Conservation (phyloP, 306 rosid genomes). For the Lathyrus sativus region DNA sequence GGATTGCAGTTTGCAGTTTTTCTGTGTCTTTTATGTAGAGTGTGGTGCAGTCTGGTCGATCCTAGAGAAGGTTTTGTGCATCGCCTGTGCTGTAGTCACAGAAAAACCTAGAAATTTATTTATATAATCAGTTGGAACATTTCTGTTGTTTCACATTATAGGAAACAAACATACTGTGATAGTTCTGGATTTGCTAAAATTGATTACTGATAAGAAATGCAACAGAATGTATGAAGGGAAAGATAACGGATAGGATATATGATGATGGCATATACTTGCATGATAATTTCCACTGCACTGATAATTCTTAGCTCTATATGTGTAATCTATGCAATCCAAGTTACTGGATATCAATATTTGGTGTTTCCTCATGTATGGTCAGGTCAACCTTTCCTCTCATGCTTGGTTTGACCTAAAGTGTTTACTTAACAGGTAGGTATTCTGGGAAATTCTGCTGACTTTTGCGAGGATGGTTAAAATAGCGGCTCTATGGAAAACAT, state of each 20-base stretch:
- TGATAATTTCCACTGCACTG: conserved; percentile 27
- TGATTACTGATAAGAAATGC: conserved; percentile 19
- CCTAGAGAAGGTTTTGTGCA: conserved; percentile 15
- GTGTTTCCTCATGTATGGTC: conserved; percentile 37
- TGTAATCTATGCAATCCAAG: conserved; percentile 32
- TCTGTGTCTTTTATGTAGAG: conserved; percentile 24
- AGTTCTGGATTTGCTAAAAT: conserved; percentile 27
- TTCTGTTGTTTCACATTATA: conserved; percentile 1
- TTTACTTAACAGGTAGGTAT: conserved; percentile 74
- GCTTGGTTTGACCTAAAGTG: conserved; percentile 23
- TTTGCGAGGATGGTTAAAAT: conserved; percentile 61
- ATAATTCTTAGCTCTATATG: conserved; percentile 18
- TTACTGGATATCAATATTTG: conserved; percentile 30
- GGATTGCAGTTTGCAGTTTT: conserved; percentile 28
- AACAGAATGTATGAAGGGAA: conserved; percentile 31
- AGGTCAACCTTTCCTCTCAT: conserved; percentile 28
- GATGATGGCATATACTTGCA: not conserved
- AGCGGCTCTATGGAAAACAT: conserved; percentile 55
- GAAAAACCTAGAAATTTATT: conserved; percentile 21
- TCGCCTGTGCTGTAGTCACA: conserved; percentile 27
- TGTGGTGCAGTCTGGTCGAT: conserved; percentile 24
- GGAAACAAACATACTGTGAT: conserved; percentile 11
- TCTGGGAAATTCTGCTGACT: conserved; percentile 91
- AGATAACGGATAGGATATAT: conserved; percentile 18
- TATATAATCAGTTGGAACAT: conserved; percentile 11